phyloP scores from a whole-genome alignment of 2,329 filamentous ascomycete species.

The Penicillium decumbens region DNA sequence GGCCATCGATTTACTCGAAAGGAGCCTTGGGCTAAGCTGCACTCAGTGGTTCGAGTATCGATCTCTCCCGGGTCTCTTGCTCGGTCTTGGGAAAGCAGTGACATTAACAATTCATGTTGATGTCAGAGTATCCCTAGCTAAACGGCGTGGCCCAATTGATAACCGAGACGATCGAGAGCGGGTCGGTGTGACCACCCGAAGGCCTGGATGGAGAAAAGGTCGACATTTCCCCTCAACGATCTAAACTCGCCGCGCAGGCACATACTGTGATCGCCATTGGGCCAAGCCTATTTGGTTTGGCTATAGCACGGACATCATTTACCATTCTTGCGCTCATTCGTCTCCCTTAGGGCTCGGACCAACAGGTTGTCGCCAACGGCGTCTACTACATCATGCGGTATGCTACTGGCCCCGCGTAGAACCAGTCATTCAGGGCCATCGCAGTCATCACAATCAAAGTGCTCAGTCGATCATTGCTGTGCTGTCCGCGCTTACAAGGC shows the following conservation, averaged over 20 bases:
- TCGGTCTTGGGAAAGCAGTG: not conserved
- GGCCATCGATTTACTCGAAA: slow-evolving; percentile 3
- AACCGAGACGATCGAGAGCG: not conserved
- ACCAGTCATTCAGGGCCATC: not conserved
- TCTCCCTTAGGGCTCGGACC: not conserved
- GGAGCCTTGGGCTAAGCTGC: not conserved
- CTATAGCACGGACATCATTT: not conserved
- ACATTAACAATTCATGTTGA: not conserved
- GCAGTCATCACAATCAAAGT: not conserved
- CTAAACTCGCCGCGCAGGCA: slow-evolving; percentile 5
- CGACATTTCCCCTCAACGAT: slow-evolving; percentile 11
- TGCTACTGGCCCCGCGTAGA: slow-evolving; percentile 9
- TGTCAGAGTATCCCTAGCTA: not conserved
- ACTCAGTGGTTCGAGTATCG: not conserved
- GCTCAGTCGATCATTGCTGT: not conserved
- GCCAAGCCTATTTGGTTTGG: slow-evolving; percentile 5
- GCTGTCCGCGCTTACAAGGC: not conserved
- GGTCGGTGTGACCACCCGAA: not conserved
- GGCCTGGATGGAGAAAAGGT: slow-evolving; percentile 3
- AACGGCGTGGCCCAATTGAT: not conserved
- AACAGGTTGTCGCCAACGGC: slow-evolving; percentile 9
- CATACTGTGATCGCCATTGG: slow-evolving; percentile 7
- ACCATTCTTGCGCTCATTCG: not conserved
- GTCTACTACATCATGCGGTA: slow-evolving; percentile 9
- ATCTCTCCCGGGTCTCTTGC: slow-evolving; percentile 3